Evolutionary conservation across 345 rosid species (phyloP), one percentile per base, ranked within the genome.

Genomic region (Dipteronia dyeriana): DNA sequence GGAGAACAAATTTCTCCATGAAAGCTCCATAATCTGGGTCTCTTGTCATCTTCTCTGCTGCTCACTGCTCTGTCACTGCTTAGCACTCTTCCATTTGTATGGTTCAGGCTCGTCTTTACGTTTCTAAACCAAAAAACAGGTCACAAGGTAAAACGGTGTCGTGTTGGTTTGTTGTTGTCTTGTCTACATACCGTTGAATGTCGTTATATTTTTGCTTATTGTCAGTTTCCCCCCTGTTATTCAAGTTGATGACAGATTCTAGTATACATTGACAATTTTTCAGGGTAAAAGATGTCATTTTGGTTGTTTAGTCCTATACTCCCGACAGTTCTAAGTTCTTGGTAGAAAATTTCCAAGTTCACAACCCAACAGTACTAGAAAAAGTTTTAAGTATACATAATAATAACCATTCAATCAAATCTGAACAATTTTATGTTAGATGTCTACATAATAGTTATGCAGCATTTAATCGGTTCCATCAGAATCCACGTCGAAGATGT

Each of bases 11-110:
- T 78, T 91, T 95, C 86, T 91, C 91, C 81, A 88, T 83, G 91
- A 93, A 95, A 82, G 97, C 98, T 85, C 97, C 97, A 74, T 76
- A 87, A 41, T 90, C 95, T 3, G 87, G 54, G 75, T 54, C 81
- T 34, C 14, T 78, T 69, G 88, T 92, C 94, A 89, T 90, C 51
- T 47, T 43, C 41, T 70, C 29, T 77, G 45, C 76, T 67, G 23
- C 62, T 45, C n/a, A 51, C 20, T 26, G 57, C 11, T 10, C 59
- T 8, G n/a, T 39, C 25, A 19, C 54, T n/a, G 68, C 11, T 17
- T 13, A 5, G 4, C 1, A 38, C 63, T n/a, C 0, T 2, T 20
- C 51, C 9, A 26, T 1, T 14, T 11, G 6, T 10, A 16, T 25
- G n/a, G 61, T 11, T 11, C 23, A 59, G 26, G 60, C 61, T n/a